Conservation (phyloP, 139 green algal species). For the Tetradesmus obliquus region DNA sequence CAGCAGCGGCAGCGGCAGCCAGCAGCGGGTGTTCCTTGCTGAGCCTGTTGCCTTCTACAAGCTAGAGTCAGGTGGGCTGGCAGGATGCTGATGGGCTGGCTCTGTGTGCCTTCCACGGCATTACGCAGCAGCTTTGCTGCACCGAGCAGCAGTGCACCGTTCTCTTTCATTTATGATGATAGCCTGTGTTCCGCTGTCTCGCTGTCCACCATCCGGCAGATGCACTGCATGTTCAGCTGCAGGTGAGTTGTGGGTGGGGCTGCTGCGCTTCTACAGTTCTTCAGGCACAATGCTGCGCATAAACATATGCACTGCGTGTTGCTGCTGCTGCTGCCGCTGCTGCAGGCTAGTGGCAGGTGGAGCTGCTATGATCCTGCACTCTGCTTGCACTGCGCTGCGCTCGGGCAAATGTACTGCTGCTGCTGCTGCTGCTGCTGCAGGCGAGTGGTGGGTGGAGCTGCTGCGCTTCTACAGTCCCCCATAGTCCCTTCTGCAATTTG, state of each 20-base stretch:
- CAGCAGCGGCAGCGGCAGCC: conserved; percentile 7
- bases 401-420: not conserved
- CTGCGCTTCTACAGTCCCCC: conserved; percentile 23
- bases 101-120: too few species aligned
- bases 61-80: conserved; percentile 16
- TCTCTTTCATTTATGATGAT: too few species aligned
- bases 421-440: not conserved
- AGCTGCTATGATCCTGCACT: conserved; percentile 30
- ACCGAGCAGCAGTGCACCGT: too few species aligned
- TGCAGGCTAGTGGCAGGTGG: conserved; percentile 41
- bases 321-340: not conserved
- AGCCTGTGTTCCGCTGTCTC: too few species aligned
- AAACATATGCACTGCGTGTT: not conserved
- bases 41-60: conserved; percentile 41
- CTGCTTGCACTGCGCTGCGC: too few species aligned
- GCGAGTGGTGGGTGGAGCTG: conserved; percentile 42
- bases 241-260: not conserved
- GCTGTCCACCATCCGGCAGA: too few species aligned
- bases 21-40: not conserved
- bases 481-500: not conserved
- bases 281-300: too few species aligned
- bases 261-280: not conserved
- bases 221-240: not conserved
- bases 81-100: not conserved
- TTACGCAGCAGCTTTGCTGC: too few species aligned